These are phyloP conservation scores for Trichosporon coremiiforme DNA, from an alignment of 1,284 basidiomycete species.

Conservation along the genomic window DNA sequence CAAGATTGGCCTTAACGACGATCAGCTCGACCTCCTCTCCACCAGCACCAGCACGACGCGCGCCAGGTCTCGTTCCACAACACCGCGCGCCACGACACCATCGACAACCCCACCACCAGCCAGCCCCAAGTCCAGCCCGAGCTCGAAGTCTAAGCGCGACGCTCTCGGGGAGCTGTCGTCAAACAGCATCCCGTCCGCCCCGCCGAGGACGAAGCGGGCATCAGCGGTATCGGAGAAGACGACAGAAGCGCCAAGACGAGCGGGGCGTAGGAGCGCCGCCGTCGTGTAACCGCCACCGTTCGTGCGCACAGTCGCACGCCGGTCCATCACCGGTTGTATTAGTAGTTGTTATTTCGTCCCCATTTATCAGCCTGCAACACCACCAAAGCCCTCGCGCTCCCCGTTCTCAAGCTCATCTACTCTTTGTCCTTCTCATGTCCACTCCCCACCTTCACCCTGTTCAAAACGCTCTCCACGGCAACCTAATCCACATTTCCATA, in stretches of 20 bases:
- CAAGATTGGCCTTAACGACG: slow-evolving; percentile 13
- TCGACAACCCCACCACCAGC: not conserved
- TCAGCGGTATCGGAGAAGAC: not conserved
- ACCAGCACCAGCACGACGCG: not conserved
- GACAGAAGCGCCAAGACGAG: not conserved
- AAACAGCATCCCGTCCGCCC: not conserved
- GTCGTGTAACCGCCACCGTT: not conserved
- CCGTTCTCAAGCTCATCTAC: not conserved
- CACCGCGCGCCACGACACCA: not conserved
- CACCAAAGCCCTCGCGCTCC: not conserved
- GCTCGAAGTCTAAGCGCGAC: slow-evolving; percentile 1
- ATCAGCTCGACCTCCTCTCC: slow-evolving; percentile 1
- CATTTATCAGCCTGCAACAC: not conserved
- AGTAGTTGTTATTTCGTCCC: slow-evolving; percentile 11
- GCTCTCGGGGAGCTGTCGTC: slow-evolving; percentile 10
- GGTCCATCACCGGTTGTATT: slow-evolving; percentile 15
- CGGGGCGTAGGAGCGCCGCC: slow-evolving; percentile 12
- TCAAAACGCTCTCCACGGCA: not conserved
- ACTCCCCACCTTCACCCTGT: not conserved
- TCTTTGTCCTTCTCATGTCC: not conserved
- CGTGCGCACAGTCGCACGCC: not conserved
- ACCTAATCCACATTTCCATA: not conserved
- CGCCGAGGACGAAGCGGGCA: not conserved
- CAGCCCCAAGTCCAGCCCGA: slow-evolving; percentile 1
- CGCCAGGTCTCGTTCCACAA: not conserved